Conservation (phyloP, 441 rosid genomes). For the Theobroma grandiflorum region DNA sequence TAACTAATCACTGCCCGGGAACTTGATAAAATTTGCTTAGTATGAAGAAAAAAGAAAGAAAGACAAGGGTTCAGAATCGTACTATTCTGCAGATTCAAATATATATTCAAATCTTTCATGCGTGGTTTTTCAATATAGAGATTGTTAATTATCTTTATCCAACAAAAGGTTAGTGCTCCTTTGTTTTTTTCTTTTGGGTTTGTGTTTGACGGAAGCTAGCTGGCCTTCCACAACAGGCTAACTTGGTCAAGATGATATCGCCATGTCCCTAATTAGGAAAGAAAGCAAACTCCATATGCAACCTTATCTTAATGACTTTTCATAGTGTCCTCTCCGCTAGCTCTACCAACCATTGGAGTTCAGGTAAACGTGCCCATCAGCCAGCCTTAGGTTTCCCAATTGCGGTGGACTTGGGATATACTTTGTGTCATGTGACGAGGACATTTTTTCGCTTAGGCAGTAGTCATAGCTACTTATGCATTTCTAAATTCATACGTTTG, state of each 20-base stretch:
- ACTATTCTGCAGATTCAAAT: no score
- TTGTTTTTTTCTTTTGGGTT: background rate
- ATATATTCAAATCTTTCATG: background rate
- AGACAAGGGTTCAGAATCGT: no score
- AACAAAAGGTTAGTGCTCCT: background rate
- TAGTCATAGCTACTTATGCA: background rate
- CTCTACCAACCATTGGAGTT: background rate
- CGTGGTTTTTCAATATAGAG: background rate
- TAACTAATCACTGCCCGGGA: no score
- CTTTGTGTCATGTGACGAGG: background rate
- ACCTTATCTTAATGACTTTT: background rate
- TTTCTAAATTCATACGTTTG: no score
- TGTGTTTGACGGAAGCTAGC: background rate
- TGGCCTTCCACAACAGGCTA: background rate
- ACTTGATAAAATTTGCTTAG: background rate
- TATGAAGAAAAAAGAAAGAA: background rate
- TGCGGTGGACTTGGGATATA: background rate
- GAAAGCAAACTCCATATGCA: background rate
- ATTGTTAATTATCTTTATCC: background rate
- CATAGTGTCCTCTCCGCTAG: background rate
- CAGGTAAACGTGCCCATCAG: slow-evolving; percentile 1
- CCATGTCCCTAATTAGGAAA: background rate
- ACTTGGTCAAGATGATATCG: background rate
- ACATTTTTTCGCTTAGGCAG: background rate
- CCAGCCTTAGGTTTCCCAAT: background rate